These are phyloP conservation scores for Macaranga tanarius DNA, from an alignment of 441 rosid species.

Conservation along the genomic window DNA sequence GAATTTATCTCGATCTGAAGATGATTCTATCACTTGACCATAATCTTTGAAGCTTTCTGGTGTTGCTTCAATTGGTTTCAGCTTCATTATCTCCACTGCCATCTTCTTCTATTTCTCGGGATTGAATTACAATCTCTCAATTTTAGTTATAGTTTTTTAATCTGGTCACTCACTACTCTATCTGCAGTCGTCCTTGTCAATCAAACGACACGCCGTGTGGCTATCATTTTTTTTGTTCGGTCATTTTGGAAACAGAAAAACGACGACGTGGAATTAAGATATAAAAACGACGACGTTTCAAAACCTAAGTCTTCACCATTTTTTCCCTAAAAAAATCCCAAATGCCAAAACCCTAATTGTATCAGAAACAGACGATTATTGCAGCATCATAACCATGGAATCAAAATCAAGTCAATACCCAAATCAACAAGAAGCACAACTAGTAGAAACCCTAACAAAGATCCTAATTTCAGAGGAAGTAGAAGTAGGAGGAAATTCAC, in stretches of 20 bases:
- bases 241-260: too few species aligned
- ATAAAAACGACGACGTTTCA: too few species aligned
- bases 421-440: slow-evolving; percentile 22
- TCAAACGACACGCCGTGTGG: too few species aligned
- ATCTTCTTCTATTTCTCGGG: not conserved
- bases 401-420: not conserved
- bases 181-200: too few species aligned
- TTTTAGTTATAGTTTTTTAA: too few species aligned
- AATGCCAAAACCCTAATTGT: not conserved
- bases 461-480: slow-evolving; percentile 34
- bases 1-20: slow-evolving; percentile 54
- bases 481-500: slow-evolving; percentile 5
- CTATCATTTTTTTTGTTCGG: too few species aligned
- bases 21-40: slow-evolving; percentile 64
- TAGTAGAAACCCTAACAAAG: slow-evolving; percentile 36
- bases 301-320: too few species aligned
- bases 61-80: slow-evolving; percentile 65
- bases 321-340: not conserved
- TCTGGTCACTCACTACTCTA: too few species aligned
- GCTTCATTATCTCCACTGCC: slow-evolving; percentile 25
- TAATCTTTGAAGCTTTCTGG: slow-evolving; percentile 57
- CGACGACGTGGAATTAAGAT: too few species aligned
- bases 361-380: too few species aligned
- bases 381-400: not conserved
- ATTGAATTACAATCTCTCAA: too few species aligned